These are phyloP conservation scores for Colletotrichum agaves DNA, from an alignment of 2,329 filamentous ascomycete genomes.

Conservation along the genomic window DNA sequence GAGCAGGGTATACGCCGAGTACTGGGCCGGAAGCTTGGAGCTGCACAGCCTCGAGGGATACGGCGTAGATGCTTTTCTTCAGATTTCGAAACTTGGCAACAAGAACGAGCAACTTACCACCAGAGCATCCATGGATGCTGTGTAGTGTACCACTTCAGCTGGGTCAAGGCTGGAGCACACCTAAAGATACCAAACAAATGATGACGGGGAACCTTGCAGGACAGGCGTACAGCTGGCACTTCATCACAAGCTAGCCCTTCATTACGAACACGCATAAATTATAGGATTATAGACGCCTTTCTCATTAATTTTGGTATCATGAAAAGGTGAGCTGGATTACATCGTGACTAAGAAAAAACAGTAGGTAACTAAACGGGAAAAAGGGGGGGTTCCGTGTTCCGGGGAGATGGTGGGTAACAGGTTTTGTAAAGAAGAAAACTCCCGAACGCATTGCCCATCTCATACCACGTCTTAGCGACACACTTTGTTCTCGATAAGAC, in stretches of 20 bases:
- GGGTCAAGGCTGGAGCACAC: slow-evolving; percentile 17
- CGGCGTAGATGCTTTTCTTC: slow-evolving; percentile 93
- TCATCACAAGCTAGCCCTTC: neutral
- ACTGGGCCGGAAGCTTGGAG: slow-evolving; percentile 94
- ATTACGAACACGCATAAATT: slow-evolving; percentile 26
- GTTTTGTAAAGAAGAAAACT: slow-evolving; percentile 37
- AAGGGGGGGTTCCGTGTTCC: neutral
- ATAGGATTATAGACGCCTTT: slow-evolving; percentile 39
- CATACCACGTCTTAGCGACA: neutral
- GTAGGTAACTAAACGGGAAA: slow-evolving; percentile 37
- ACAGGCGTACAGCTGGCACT: slow-evolving; percentile 1
- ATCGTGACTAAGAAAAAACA: slow-evolving; percentile 50
- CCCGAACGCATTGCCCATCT: slow-evolving; percentile 26
- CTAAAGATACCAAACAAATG: slow-evolving; percentile 35
- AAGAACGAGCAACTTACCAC: slow-evolving; percentile 95
- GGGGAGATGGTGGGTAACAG: slow-evolving; percentile 21
- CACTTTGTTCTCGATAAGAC: slow-evolving; percentile 1
- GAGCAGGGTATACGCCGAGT: slow-evolving; percentile 94
- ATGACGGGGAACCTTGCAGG: neutral
- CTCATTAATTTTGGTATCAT: slow-evolving; percentile 60
- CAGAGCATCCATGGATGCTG: slow-evolving; percentile 80
- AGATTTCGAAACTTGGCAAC: slow-evolving; percentile 96
- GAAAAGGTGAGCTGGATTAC: slow-evolving; percentile 57
- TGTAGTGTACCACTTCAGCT: slow-evolving; percentile 53
- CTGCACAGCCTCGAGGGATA: slow-evolving; percentile 95